Conservation (phyloP, 805 yeast species). For the Tetrapisispora phaffii region DNA sequence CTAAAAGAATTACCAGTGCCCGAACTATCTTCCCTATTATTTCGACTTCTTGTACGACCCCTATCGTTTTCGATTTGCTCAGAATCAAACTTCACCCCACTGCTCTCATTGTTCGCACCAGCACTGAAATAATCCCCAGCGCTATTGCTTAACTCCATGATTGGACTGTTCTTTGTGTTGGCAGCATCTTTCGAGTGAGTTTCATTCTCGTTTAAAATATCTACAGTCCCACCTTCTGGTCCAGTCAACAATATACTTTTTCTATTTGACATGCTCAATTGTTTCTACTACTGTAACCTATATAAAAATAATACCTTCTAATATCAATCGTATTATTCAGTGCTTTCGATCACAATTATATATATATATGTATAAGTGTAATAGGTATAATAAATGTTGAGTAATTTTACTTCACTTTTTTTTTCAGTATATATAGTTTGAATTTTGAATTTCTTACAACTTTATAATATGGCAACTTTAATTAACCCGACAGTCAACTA, state of each 20-base stretch:
- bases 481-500: too few species aligned
- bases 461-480: too few species aligned
- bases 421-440: too few species aligned
- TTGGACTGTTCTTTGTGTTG: not conserved
- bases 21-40: slow-evolving; percentile 1
- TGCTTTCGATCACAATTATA: not conserved
- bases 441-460: too few species aligned
- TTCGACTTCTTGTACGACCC: slow-evolving; percentile 20
- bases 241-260: slow-evolving; percentile 18
- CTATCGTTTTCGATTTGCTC: slow-evolving; percentile 24
- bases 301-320: not conserved
- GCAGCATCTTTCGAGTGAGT: not conserved
- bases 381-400: too few species aligned
- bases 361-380: too few species aligned
- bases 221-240: slow-evolving; percentile 13
- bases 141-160: not conserved
- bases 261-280: slow-evolving; percentile 7
- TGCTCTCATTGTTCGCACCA: not conserved
- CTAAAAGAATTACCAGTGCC: not conserved
- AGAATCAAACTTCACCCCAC: slow-evolving; percentile 23
- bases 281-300: not conserved
- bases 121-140: not conserved
- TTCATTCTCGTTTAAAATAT: not conserved
- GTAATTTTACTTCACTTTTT: too few species aligned
- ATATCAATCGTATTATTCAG: not conserved